phyloP scores from a whole-genome alignment of 1,284 basidiomycete species.

The Apiotrichum montevideense region DNA sequence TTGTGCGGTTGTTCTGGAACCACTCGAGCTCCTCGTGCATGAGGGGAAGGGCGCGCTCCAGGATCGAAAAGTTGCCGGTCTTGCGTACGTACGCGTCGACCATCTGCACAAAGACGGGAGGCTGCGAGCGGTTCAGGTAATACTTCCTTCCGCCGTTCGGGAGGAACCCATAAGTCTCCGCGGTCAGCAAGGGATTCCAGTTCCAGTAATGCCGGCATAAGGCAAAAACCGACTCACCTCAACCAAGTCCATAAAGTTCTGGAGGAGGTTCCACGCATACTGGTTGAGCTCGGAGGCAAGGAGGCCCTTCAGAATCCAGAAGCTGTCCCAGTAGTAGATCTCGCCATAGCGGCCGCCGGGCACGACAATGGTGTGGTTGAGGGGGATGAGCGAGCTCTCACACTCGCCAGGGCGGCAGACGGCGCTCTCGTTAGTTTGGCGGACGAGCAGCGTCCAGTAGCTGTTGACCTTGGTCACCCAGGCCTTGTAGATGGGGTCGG shows the following conservation, averaged over 20 bases:
- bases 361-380: constrained; percentile 84
- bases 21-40: constrained; percentile 66
- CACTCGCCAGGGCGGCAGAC: constrained; percentile 60
- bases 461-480: constrained; percentile 72
- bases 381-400: constrained; percentile 75
- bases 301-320: constrained; percentile 80
- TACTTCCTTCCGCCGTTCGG: constrained; percentile 71
- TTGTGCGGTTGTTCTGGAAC: constrained; percentile 72
- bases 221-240: constrained; percentile 45
- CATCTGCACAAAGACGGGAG: constrained; percentile 78
- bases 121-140: constrained; percentile 79
- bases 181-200: too few species aligned
- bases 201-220: background rate
- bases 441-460: constrained; percentile 73
- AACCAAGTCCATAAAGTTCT: constrained; percentile 91
- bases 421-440: constrained; percentile 60
- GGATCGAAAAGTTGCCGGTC: constrained; percentile 58
- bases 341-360: constrained; percentile 71
- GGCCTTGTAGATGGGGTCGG: constrained; percentile 62
- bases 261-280: constrained; percentile 67
- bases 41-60: constrained; percentile 59
- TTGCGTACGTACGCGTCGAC: constrained; percentile 58
- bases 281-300: constrained; percentile 68
- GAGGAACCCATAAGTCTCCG: constrained; percentile 62
- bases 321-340: constrained; percentile 47